A percentile compares a stretch with the other conserved stretches of the same genome.
These are phyloP conservation scores for Penicillium sp. DNA, from an alignment of 2,329 filamentous ascomycete genomes.

Conservation along the genomic window DNA sequence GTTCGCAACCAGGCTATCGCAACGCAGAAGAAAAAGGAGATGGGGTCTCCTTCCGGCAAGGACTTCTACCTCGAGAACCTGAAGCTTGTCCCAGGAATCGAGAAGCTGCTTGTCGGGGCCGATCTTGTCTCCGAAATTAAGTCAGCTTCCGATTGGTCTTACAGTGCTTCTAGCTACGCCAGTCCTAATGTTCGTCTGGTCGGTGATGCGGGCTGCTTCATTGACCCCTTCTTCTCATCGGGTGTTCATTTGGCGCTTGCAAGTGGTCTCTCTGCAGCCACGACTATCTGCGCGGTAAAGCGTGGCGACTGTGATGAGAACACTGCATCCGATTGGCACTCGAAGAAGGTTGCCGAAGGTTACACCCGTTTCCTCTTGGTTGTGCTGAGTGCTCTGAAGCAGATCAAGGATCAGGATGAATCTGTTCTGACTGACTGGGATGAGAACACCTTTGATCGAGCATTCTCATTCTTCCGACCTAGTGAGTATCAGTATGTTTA, in stretches of 20 bases:
- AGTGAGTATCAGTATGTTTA: constrained; percentile 32
- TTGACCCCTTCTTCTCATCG: constrained; percentile 56
- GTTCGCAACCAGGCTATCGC: constrained; percentile 10
- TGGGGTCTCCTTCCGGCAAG: constrained; percentile 5
- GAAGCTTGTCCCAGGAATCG: constrained; percentile 26
- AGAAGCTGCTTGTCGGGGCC: constrained; percentile 36
- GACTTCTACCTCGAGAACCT: constrained; percentile 19
- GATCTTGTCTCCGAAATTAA: constrained; percentile 43
- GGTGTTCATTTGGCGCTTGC: constrained; percentile 53
- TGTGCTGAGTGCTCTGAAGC: constrained; percentile 44
- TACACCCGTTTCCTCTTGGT: constrained; percentile 56
- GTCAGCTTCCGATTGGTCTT: constrained; percentile 54
- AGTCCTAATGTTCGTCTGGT: constrained; percentile 44
- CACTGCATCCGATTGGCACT: constrained; percentile 46
- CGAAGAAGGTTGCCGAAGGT: constrained; percentile 49
- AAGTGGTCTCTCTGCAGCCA: constrained; percentile 51
- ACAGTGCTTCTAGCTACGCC: constrained; percentile 51
- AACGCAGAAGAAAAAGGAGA: constrained; percentile 12
- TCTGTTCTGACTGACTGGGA: constrained; percentile 48
- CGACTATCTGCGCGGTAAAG: constrained; percentile 47
- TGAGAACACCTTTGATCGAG: constrained; percentile 45
- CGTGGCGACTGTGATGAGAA: constrained; percentile 46
- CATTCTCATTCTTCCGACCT: constrained; percentile 48
- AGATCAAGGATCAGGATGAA: constrained; percentile 47
- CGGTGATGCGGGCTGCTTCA: constrained; percentile 56